Percentiles rank a stretch among this genome's conserved stretches.
Conservation (phyloP, 1,284 basidiomycete species). For the Cutaneotrichosporon mucoides region DNA sequence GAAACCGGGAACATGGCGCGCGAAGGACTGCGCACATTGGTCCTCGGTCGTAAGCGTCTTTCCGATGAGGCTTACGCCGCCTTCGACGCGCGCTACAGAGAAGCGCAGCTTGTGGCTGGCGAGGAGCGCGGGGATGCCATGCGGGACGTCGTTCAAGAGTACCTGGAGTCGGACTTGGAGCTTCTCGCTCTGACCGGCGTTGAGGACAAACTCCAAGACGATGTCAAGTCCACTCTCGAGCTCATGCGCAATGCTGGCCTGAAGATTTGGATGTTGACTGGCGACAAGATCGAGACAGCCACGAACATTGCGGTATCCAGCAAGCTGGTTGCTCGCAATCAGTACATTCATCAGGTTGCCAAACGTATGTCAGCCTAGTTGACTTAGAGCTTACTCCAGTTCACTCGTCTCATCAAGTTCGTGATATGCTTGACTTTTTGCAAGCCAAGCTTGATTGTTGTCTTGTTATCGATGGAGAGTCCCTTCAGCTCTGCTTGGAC, state of each 20-base stretch:
- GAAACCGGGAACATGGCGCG: constrained; percentile 98
- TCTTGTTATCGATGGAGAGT: constrained; percentile 98
- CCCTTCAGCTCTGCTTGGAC: constrained; percentile 82
- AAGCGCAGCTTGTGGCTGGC: constrained; percentile 65
- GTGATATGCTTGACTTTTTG: constrained; percentile 89
- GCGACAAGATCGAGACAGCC: constrained; percentile 99
- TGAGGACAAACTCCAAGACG: constrained; percentile 97
- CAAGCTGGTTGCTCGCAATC: constrained; percentile 90
- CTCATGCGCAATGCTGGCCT: constrained; percentile 91
- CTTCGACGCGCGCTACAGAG: constrained; percentile 72
- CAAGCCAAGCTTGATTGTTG: constrained; percentile 95
- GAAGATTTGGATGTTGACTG: constrained; percentile 99
- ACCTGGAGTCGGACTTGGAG: constrained; percentile 85
- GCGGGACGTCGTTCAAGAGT: constrained; percentile 65
- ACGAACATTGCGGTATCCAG: constrained; percentile 97
- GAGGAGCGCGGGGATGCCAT: constrained; percentile 80
- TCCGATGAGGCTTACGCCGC: constrained; percentile 64
- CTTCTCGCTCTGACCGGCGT: constrained; percentile 92
- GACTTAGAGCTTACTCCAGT: constrained; percentile 54
- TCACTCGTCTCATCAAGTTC: constrained; percentile 72
- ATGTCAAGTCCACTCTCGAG: constrained; percentile 90
- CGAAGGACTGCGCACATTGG: constrained; percentile 90
- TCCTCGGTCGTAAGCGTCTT: constrained; percentile 79
- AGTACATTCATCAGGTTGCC: constrained; percentile 95
- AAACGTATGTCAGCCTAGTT: constrained; percentile 61